Evolutionary conservation across 2,329 filamentous ascomycete species (phyloP), one percentile per base, ranked within the genome.

Genomic region (Stagonosporopsis tanaceti): DNA sequence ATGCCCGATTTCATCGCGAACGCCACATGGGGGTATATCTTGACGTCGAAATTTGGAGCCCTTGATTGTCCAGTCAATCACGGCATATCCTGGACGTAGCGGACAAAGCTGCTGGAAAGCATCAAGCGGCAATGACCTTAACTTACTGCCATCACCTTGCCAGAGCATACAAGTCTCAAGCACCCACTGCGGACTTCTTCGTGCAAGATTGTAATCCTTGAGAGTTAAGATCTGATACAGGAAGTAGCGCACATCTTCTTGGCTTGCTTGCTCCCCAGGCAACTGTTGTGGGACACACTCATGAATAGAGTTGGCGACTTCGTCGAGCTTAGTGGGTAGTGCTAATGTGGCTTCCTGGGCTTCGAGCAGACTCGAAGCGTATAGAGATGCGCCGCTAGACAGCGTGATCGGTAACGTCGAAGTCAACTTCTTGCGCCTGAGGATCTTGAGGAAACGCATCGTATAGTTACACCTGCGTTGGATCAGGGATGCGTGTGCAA

Each of bases 131-230:
- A 61, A 44, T 6, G n/a, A 30, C 2, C 61, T 62, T 12, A 71
- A 48, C 3, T 44, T 58, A 3, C 20, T 39, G 8, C 65, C 67
- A n/a, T 47, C 50, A 2, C 66, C 63, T 12, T 54, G 28, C 64
- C 67, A 71, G 20, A 27, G 28, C 20, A 61, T 60, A 20, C 60
- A 63, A 9, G 68, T 69, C 37, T 71, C 68, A 2, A 71, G 59
- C 3, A 71, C 58, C 68, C 68, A 71, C 51, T 68, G 67, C 6
- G 68, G 64, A 57, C 50, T 65, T 24, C 35, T 39, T 28, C 63
- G 61, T 0, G 57, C 60, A 20, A 65, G 42, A 2, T 45, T 32
- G 35, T 62, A 41, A 0, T 38, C 38, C 30, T 63, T 56, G 8
- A 57, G 42, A 6, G 65, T 67, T 15, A 71, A 54, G 8, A 69